phyloP scores from a whole-genome alignment of 345 rosid species.

The Brassica rapa region DNA sequence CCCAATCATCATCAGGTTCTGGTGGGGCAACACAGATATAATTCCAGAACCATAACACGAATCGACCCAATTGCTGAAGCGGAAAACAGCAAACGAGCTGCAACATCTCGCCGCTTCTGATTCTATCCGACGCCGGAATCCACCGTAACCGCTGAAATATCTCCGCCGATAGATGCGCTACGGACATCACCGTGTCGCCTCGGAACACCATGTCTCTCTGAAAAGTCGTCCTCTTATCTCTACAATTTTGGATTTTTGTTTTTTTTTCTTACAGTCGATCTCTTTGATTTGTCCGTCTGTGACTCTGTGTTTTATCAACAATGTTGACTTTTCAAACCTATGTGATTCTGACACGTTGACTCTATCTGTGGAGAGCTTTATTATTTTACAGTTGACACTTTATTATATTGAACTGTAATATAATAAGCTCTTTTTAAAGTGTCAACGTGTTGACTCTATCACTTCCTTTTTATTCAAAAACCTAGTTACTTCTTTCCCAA shows the following conservation, averaged over 20 bases:
- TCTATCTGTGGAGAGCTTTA: too few species aligned
- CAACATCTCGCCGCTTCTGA: conserved; percentile 60
- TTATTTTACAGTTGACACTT: too few species aligned
- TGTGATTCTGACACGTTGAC: background rate
- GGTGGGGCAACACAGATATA: conserved; percentile 68
- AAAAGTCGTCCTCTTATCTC: conserved; percentile 13
- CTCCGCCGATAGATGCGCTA: conserved; percentile 62
- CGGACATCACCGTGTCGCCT: conserved; percentile 46
- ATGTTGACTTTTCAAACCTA: background rate
- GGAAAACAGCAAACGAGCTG: conserved; percentile 74
- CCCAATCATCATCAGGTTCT: conserved; percentile 33
- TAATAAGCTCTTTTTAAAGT: too few species aligned
- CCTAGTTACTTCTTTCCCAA: conserved; percentile 20
- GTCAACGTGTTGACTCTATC: too few species aligned
- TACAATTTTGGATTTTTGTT: background rate
- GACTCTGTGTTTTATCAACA: background rate
- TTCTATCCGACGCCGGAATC: conserved; percentile 49
- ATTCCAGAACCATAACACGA: conserved; percentile 69
- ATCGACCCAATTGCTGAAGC: conserved; percentile 69
- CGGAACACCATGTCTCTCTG: conserved; percentile 60
- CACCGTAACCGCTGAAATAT: conserved; percentile 48
- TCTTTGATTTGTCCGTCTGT: conserved; percentile 20
- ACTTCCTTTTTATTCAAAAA: background rate
- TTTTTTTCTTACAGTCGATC: background rate
- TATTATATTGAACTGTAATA: too few species aligned